phyloP scores from a whole-genome alignment of 768 basidiomycete genomes.

The Cystofilobasidium ferigula region DNA sequence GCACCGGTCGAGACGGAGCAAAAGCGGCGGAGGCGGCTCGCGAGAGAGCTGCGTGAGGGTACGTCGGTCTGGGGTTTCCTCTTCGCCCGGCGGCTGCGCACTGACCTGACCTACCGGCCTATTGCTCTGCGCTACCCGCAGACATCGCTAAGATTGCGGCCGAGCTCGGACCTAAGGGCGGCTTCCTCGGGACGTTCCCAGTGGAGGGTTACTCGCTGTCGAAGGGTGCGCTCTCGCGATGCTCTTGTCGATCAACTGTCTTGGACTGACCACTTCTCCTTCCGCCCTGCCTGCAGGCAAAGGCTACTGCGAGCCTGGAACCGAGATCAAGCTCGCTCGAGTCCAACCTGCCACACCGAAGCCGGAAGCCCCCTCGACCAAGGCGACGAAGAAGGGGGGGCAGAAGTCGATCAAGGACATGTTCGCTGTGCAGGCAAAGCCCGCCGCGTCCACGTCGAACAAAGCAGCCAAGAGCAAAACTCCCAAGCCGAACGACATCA shows the following conservation, averaged over 20 bases:
- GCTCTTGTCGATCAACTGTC: not conserved
- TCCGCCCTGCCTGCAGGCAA: not conserved
- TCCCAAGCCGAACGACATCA: conserved; percentile 18
- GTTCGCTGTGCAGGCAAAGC: conserved; percentile 8
- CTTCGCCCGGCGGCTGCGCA: not conserved
- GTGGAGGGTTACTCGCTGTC: conserved; percentile 11
- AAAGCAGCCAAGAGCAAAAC: not conserved
- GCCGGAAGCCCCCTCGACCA: not conserved
- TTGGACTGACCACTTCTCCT: not conserved
- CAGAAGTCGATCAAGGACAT: conserved; percentile 15
- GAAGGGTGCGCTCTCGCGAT: conserved; percentile 5
- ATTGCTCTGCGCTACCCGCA: too few species aligned
- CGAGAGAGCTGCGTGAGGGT: not conserved
- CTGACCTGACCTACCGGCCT: not conserved
- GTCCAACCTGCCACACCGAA: not conserved
- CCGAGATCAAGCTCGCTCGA: not conserved
- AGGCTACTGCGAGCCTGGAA: conserved; percentile 15
- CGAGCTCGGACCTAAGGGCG: conserved; percentile 6
- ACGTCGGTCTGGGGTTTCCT: not conserved
- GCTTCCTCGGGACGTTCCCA: conserved; percentile 16
- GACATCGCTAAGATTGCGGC: not conserved
- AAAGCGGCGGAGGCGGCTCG: not conserved
- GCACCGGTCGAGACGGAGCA: not conserved
- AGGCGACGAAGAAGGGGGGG: not conserved
- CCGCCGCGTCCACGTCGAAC: not conserved